Evolutionary conservation across 2,329 filamentous ascomycete species (phyloP), one percentile per base, ranked within the genome.

Genomic region (Trichoderma atroviride): DNA sequence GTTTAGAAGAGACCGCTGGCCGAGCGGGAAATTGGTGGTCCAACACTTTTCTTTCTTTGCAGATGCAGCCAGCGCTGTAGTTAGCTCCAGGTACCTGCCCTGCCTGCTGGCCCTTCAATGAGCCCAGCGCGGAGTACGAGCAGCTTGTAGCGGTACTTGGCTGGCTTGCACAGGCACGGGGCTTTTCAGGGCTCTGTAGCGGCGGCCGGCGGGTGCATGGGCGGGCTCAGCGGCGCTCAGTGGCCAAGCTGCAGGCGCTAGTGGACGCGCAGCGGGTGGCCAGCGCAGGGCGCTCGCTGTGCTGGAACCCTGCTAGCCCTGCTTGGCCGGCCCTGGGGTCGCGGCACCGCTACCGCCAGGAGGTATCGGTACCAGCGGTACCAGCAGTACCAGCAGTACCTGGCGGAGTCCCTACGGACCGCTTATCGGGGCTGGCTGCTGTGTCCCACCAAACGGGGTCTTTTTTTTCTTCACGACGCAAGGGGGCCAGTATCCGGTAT

Each of bases 21-120:
- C 6, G 69, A 68, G 69, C 56, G 63, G 71, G 70, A 71, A 72
- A 72, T 70, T 72, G 68, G 37, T 65, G 66, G 59, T 69, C 53
- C 66, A 70, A 57, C 71, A 68, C 66, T 71, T 69, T 68, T 70
- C 60, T 59, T 63, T 68, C 52, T 43, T 57, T 40, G 24, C 62
- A 55, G 55, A 47, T 56, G 56, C 55, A 50, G 64, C 31, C 9
- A 24, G 27, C 16, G 50, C 50, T 64, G 35, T 50, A 55, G 61
- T 69, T 69, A 64, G 67, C 53, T 69, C 47, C 67, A 69, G 67
- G 67, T 69, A 69, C 67, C 66, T 69, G 65, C 22, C 50, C 47
- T 40, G 53, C 53, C 56, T 47, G 16, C 60, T 53, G 24, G 43
- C 61, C 59, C 43, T 35, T 10, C 31, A 37, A 24, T 29, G 27